Conservation (phyloP, 495 filamentous ascomycete genomes). For the Copromyces sp. region DNA sequence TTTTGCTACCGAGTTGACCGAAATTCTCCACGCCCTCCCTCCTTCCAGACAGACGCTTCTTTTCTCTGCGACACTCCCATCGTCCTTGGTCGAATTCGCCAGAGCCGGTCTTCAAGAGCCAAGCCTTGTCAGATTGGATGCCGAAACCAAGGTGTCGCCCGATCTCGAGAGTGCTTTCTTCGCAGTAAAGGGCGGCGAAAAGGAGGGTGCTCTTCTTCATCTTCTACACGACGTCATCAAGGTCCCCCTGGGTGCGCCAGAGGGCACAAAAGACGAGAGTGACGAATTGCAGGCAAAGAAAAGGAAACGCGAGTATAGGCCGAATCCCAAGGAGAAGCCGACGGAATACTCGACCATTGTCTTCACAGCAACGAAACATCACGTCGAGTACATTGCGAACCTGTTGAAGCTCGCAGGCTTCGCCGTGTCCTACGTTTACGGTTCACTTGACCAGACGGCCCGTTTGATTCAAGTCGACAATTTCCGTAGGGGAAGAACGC, state of each 20-base stretch:
- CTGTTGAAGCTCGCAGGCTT: slow-evolving; percentile 69
- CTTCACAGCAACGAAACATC: slow-evolving; percentile 91
- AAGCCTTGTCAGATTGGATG: slow-evolving; percentile 74
- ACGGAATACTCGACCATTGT: slow-evolving; percentile 82
- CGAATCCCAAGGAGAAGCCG: slow-evolving; percentile 44
- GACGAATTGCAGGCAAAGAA: slow-evolving; percentile 49
- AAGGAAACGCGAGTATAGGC: slow-evolving; percentile 51
- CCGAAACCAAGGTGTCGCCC: slow-evolving; percentile 89
- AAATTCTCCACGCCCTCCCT: slow-evolving; percentile 85
- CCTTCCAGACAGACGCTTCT: slow-evolving; percentile 77
- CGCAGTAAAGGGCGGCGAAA: slow-evolving; percentile 79
- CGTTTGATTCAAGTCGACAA: slow-evolving; percentile 82
- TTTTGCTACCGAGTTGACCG: slow-evolving; percentile 82
- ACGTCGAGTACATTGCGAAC: slow-evolving; percentile 85
- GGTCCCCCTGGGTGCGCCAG: slow-evolving; percentile 70
- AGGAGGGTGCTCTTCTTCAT: slow-evolving; percentile 83
- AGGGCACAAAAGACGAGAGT: slow-evolving; percentile 32
- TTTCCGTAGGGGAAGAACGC: slow-evolving; percentile 72
- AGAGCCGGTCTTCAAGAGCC: slow-evolving; percentile 87
- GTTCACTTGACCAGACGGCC: slow-evolving; percentile 85
- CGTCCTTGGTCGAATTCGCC: slow-evolving; percentile 90
- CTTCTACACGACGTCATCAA: slow-evolving; percentile 86
- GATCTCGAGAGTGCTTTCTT: slow-evolving; percentile 93
- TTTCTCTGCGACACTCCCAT: slow-evolving; percentile 90
- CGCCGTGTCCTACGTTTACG: slow-evolving; percentile 84